phyloP scores from a whole-genome alignment of 2,329 filamentous ascomycete genomes.

The Colletotrichum tropicale region DNA sequence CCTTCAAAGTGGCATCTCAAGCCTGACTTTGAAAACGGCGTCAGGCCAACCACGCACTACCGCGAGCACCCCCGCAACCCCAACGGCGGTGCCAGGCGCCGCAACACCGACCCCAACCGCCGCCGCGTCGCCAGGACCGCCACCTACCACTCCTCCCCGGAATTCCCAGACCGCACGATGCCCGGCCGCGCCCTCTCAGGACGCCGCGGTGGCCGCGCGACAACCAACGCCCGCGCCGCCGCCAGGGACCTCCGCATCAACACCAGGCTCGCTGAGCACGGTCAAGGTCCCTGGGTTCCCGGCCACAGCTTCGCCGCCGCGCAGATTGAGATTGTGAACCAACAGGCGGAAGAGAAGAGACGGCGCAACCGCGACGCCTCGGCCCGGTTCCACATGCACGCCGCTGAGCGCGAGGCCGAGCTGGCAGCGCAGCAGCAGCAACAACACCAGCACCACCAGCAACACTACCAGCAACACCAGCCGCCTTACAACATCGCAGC shows the following conservation, averaged over 20 bases:
- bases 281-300: not conserved
- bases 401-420: not conserved
- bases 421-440: not conserved
- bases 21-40: slow-evolving; percentile 70
- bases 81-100: not conserved
- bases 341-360: not conserved
- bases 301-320: not conserved
- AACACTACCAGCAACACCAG: not conserved
- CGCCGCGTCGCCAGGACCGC: slow-evolving; percentile 7
- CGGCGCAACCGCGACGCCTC: not conserved
- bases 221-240: slow-evolving; percentile 24
- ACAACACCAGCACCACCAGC: not conserved
- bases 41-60: slow-evolving; percentile 86
- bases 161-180: slow-evolving; percentile 28
- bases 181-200: slow-evolving; percentile 35
- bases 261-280: not conserved
- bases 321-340: not conserved
- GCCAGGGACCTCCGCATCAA: not conserved
- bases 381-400: not conserved
- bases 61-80: not conserved
- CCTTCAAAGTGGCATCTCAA: slow-evolving; percentile 80
- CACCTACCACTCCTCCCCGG: slow-evolving; percentile 20
- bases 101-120: slow-evolving; percentile 1
- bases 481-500: not conserved
- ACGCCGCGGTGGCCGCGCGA: slow-evolving; percentile 36